Percentiles rank a stretch among this genome's conserved stretches.
Evolutionary conservation across 176 grass and related monocot genomes (phyloP).

Genomic region (Oryza meridionalis): DNA sequence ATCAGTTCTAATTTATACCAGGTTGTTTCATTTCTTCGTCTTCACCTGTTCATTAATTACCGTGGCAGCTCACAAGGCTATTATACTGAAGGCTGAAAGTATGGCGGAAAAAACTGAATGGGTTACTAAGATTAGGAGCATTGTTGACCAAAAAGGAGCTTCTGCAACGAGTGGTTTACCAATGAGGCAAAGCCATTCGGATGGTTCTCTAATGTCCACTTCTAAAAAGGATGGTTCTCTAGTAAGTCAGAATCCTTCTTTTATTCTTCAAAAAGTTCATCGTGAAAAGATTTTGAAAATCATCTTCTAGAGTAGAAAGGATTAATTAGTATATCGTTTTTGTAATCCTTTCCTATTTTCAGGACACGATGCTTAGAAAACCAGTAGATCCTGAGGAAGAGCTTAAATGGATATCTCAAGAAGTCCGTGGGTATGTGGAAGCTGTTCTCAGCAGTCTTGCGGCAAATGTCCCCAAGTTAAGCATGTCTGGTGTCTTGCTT

Average conservation of each 20-base stretch:
- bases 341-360: slow-evolving; percentile 18
- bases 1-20: slow-evolving; percentile 20
- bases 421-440: slow-evolving; percentile 86
- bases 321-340: slow-evolving; percentile 4
- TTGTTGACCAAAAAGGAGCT: slow-evolving; percentile 47
- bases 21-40: neutral
- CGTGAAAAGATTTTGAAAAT: neutral
- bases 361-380: slow-evolving; percentile 70
- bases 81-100: slow-evolving; percentile 83
- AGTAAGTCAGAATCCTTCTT: slow-evolving; percentile 50
- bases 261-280: slow-evolving; percentile 17
- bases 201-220: slow-evolving; percentile 61
- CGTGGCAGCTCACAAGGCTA: slow-evolving; percentile 61
- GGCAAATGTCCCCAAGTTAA: slow-evolving; percentile 83
- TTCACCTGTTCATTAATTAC: slow-evolving; percentile 22
- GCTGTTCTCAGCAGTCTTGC: slow-evolving; percentile 76
- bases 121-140: slow-evolving; percentile 65
- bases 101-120: slow-evolving; percentile 81
- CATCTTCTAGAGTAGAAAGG: neutral
- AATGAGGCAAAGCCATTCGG: slow-evolving; percentile 67
- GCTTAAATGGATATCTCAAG: slow-evolving; percentile 93
- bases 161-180: slow-evolving; percentile 43
- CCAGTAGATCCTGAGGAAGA: slow-evolving; percentile 93
- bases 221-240: slow-evolving; percentile 63
- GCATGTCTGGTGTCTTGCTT: slow-evolving; percentile 25